A percentile compares a stretch with the other conserved stretches of the same genome.
phyloP scores from a whole-genome alignment of 2,329 filamentous ascomycete species.

The Phialophora verrucosa region DNA sequence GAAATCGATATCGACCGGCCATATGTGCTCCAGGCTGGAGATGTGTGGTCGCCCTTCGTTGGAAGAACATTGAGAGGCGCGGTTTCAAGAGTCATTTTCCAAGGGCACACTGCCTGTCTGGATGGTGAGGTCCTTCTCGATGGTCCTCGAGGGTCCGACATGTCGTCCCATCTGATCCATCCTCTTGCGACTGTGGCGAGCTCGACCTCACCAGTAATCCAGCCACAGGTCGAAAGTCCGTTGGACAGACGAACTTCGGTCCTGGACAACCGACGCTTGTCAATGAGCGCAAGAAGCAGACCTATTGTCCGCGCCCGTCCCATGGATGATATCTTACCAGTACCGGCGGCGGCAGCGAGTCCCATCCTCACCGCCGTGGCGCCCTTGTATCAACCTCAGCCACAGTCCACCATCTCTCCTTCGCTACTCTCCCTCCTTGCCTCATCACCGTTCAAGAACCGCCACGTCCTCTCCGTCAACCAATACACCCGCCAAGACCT shows the following conservation, averaged over 20 bases:
- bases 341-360: conserved; percentile 12
- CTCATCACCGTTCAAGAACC: conserved; percentile 83
- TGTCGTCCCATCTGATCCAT: conserved; percentile 67
- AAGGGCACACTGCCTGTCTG: conserved; percentile 74
- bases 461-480: conserved; percentile 88
- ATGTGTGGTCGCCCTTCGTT: conserved; percentile 72
- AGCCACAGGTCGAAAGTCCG: conserved; percentile 46
- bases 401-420: conserved; percentile 61
- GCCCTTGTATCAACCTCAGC: conserved; percentile 50
- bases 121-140: conserved; percentile 69
- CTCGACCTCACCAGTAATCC: conserved; percentile 50
- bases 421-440: conserved; percentile 74
- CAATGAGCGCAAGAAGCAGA: conserved; percentile 33
- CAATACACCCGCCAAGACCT: conserved; percentile 87
- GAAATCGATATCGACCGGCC: conserved; percentile 78
- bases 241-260: conserved; percentile 42
- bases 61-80: conserved; percentile 71
- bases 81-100: conserved; percentile 77
- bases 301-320: conserved; percentile 33
- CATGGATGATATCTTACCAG: conserved; percentile 38
- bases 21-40: conserved; percentile 61
- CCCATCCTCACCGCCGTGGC: conserved; percentile 39
- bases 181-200: conserved; percentile 63
- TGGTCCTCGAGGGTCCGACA: conserved; percentile 69
- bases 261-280: conserved; percentile 36